Evolutionary conservation across 2,329 filamentous ascomycete genomes (phyloP), one percentile per base, ranked within the genome.

Genomic region (Talaromyces sp.): DNA sequence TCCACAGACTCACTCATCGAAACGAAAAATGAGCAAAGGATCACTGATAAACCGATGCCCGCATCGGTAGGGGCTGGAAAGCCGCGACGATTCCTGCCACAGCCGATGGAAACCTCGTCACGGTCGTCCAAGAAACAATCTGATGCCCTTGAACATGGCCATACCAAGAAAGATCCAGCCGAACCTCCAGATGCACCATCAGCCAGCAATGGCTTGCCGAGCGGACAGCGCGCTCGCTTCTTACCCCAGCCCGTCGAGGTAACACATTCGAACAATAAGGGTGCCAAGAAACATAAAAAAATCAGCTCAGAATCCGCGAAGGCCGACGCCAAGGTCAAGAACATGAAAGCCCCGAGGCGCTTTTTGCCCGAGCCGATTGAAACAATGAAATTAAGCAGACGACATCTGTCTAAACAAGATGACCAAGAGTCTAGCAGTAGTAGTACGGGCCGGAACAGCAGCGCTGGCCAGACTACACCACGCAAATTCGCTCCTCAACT

Each of bases 401-500:
- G 70, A 49, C 71, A 68, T 33, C 75, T 72, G 58, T 73, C 74
- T 45, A 79, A 78, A 67, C 59, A 68, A 64, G 22, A 69, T 68
- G 56, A 59, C 37, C 35, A 19, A 27, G 56, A 31, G 37, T 27
- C 56, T 19, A 59, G 37, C 56, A 59, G 56, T 59, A 19, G 19
- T n/a, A 33, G 22, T 31, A 70, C 82, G 84, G 68, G 80, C 80
- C 50, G 35, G 59, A 61, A 56, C 27, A 39, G 43, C 39, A 27
- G 59, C 25, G 7, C 60, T 27, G 19, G 50, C 7, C 64, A 35
- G 35, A 62, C 45, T 3, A 58, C 63, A 64, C 67, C 70, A 3
- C 80, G 83, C 49, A 84, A 78, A 66, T 96, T 96, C 75, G 85
- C 89, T 35, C 92, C 92, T 13, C 89, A 94, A 72, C 82, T 96